Evolutionary conservation across 2,329 filamentous ascomycete species (phyloP).

Genomic region (Kalaharituber pfeilii): DNA sequence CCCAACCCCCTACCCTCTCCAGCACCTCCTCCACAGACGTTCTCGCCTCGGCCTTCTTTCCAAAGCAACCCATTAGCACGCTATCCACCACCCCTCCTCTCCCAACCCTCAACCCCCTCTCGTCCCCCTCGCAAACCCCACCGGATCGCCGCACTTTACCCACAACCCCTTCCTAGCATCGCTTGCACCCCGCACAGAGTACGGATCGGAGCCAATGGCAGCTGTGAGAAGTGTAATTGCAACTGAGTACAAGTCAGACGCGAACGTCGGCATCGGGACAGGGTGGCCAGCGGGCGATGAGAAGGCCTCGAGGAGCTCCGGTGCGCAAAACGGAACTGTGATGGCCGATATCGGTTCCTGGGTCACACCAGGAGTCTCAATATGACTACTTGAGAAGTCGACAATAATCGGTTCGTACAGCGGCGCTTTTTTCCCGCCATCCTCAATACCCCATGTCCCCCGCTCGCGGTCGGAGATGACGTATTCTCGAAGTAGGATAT

Average conservation of each 20-base stretch:
- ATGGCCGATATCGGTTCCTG: constrained; percentile 15
- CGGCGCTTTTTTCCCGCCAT: neutral
- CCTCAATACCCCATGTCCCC: constrained; percentile 5
- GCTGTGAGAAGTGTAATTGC: constrained; percentile 19
- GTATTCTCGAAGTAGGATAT: constrained; percentile 17
- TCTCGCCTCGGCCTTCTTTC: constrained; percentile 18
- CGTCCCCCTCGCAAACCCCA: constrained; percentile 19
- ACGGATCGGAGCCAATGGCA: constrained; percentile 21
- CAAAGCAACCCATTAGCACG: constrained; percentile 20
- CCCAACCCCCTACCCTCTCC: constrained; percentile 11
- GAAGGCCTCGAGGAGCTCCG: constrained; percentile 19
- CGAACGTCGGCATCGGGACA: constrained; percentile 16
- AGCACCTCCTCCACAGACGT: constrained; percentile 11
- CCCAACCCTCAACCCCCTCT: constrained; percentile 14
- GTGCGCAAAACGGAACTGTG: constrained; percentile 20
- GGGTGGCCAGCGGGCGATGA: constrained; percentile 1
- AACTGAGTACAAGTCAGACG: constrained; percentile 19
- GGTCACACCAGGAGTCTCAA: neutral
- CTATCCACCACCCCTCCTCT: constrained; percentile 15
- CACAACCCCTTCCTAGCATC: constrained; percentile 12
- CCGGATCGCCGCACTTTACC: constrained; percentile 20
- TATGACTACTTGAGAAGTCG: constrained; percentile 20
- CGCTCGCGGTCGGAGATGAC: constrained; percentile 2
- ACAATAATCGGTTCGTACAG: constrained; percentile 17
- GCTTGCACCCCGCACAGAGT: constrained; percentile 15